Evolutionary conservation across 805 yeast genomes (phyloP).

Genomic region (Candida corydali): DNA sequence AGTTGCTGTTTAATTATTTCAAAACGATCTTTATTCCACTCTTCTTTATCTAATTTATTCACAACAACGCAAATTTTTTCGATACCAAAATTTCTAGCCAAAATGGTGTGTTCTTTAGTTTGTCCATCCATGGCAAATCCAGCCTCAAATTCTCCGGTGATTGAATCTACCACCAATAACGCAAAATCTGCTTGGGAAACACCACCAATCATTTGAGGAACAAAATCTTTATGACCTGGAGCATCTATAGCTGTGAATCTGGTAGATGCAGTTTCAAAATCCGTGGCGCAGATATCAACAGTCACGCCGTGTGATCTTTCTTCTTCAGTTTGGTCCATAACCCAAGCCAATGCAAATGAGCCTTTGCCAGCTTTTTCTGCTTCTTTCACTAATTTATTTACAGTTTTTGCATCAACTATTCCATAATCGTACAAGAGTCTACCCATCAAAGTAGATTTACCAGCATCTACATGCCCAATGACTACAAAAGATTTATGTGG

Average conservation of each 20-base stretch:
- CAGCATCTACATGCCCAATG: conserved; percentile 85
- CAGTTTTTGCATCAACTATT: conserved; percentile 59
- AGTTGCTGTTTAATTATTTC: conserved; percentile 48
- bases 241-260: conserved; percentile 75
- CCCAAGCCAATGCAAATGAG: conserved; percentile 83
- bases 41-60: conserved; percentile 65
- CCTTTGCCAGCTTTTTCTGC: conserved; percentile 67
- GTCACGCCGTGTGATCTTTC: conserved; percentile 78
- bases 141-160: conserved; percentile 63
- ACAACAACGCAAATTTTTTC: conserved; percentile 56
- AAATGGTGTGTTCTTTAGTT: conserved; percentile 71
- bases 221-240: conserved; percentile 80
- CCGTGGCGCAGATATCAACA: conserved; percentile 68
- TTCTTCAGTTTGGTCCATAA: conserved; percentile 75
- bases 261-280: conserved; percentile 52
- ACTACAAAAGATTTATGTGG: conserved; percentile 71
- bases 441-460: conserved; percentile 79
- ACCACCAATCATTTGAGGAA: conserved; percentile 84
- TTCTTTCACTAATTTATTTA: conserved; percentile 60
- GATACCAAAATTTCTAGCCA: conserved; percentile 67
- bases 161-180: conserved; percentile 64
- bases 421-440: conserved; percentile 64
- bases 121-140: conserved; percentile 69
- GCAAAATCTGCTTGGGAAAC: conserved; percentile 77
- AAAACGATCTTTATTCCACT: conserved; percentile 54